A percentile compares a stretch with the other conserved stretches of the same genome.
These are phyloP conservation scores for Nothophoma quercina DNA, from an alignment of 2,329 filamentous ascomycete species.

Conservation along the genomic window DNA sequence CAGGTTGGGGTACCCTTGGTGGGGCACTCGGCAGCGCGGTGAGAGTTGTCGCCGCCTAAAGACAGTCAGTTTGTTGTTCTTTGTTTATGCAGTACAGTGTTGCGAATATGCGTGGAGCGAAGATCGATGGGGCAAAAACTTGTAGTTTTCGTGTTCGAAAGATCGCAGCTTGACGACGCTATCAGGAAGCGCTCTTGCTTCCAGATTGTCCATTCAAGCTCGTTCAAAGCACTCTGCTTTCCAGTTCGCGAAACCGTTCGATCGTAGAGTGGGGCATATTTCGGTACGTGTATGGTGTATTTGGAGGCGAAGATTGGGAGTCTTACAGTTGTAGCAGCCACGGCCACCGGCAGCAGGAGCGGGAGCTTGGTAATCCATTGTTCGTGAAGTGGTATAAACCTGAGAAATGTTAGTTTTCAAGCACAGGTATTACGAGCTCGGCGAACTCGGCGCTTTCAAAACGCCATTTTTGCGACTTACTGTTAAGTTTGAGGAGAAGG, in stretches of 20 bases:
- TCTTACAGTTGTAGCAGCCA: constrained; percentile 55
- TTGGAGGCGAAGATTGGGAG: constrained; percentile 6
- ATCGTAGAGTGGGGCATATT: not conserved
- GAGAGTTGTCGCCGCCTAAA: constrained; percentile 57
- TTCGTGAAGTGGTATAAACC: constrained; percentile 33
- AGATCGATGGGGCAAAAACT: not conserved
- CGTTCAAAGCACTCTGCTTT: not conserved
- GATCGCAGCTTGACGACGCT: not conserved
- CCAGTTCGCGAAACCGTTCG: not conserved
- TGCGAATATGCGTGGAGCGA: not conserved
- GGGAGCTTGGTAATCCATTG: constrained; percentile 49
- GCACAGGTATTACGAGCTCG: constrained; percentile 13
- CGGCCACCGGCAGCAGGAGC: constrained; percentile 46
- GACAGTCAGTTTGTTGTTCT: not conserved
- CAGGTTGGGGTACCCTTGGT: constrained; percentile 59
- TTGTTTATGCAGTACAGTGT: not conserved
- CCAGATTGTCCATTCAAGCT: not conserved
- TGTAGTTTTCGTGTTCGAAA: not conserved
- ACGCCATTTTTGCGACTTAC: constrained; percentile 28
- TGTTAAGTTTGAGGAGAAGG: constrained; percentile 28
- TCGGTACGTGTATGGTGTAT: not conserved
- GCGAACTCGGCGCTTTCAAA: not conserved
- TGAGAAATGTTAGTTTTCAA: constrained; percentile 30
- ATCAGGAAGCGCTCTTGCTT: not conserved
- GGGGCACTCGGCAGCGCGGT: constrained; percentile 60